Evolutionary conservation across 306 rosid genomes (phyloP), one percentile per base, ranked within the genome.

Genomic region (Quercus variabilis): DNA sequence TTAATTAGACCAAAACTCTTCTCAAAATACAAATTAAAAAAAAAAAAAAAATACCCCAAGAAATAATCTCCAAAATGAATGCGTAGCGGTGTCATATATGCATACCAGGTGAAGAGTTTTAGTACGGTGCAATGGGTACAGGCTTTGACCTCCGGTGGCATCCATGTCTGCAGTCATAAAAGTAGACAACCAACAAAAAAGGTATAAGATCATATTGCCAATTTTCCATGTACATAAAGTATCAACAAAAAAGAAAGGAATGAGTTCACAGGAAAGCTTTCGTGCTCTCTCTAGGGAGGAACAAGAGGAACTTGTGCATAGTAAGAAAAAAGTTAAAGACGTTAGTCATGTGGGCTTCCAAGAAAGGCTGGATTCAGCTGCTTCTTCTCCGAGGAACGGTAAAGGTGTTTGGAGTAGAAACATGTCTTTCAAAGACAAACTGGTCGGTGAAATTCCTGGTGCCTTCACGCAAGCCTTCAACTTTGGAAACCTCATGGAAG

Each of bases 81-180:
- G 18, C 23, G 1, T 43, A 51, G 33, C 23, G 71, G 31, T 31
- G 75, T 33, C 74, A 75, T 69, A 41, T 28, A 25, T 63, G 88
- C 94, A 49, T 80, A 90, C 94, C 92, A 90, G 87, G 77, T 92
- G 95, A 78, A 92, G 55, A 64, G 91, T 92, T 90, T 92, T 90
- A 77, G 83, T 68, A 62, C 91, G 97, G 78, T 90, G 91, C 86
- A 78, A 78, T 0, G 97, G 97, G 57, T 90, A 90, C 70, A 90
- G 80, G 82, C 68, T 77, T 86, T 78, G 80, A 60, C 76, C 82
- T 1, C 70, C 81, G 43, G 82, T 68, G 71, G 88, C 41, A 73
- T 88, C 88, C 93, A 91, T 89, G 64, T 81, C 97, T 91, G 90
- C 81, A 64, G 80, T 68, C 79, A 80, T 71, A 78, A 72, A 21